Evolutionary conservation across 2,329 filamentous ascomycete species (phyloP), one percentile per base, ranked within the genome.

Genomic region (Dactylellina leptospora): DNA sequence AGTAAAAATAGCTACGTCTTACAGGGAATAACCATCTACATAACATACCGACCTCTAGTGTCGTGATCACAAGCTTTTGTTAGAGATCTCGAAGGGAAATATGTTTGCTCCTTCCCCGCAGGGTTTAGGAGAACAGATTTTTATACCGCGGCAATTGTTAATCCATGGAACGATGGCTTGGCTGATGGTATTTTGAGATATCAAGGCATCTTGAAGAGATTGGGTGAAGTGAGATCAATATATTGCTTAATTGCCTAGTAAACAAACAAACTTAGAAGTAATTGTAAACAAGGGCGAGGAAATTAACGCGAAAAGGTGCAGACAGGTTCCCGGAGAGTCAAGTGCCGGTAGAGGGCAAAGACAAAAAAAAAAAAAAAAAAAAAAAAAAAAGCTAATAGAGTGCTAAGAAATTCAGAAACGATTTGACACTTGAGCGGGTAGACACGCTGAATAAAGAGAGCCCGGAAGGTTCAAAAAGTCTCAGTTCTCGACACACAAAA

Each of bases 381-480:
- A n/a, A n/a, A n/a, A n/a, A n/a, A n/a, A n/a, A n/a, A n/a, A n/a
- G n/a, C n/a, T n/a, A n/a, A n/a, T n/a, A n/a, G n/a, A n/a, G n/a
- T n/a, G 10, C 33, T 18, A 23, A 20, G 36, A 25, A 25, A 20
- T 16, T 45, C 28, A 30, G 25, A 58, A 38, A 27, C 18, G 54
- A n/a, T 45, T 59, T 13, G 22, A 47, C 28, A 28, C 30, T 40
- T 13, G 38, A 50, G 23, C 58, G 3, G 53, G 22, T 18, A n/a
- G 30, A 33, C 30, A 47, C 42, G 25, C 56, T 45, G 20, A 25
- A 48, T n/a, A n/a, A n/a, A n/a, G n/a, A n/a, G n/a, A n/a, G n/a
- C n/a, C n/a, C n/a, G n/a, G n/a, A 25, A 56, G 20, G 25, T 11
- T 30, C 28, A 28, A 50, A 66, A 66, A 51, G 61, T 58, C 42